Evolutionary conservation across 2,329 filamentous ascomycete species (phyloP), one percentile per base, ranked within the genome.

Genomic region (Sphaerostilbella broomeana): DNA sequence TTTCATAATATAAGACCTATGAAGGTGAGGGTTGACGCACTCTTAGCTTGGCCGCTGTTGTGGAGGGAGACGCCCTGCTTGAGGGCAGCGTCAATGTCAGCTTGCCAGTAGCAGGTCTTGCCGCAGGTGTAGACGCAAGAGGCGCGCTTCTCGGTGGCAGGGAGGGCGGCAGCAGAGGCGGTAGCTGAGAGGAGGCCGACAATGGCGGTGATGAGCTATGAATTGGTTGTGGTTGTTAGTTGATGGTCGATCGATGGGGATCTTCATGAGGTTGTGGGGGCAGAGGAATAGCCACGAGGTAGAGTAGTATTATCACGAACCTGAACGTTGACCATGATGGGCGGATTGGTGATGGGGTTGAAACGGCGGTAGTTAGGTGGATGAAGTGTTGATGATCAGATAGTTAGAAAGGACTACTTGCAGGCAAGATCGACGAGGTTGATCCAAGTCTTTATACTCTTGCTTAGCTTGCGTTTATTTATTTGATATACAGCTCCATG

Each of bases 271-370:
- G n/a, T n/a, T n/a, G n/a, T n/a, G n/a, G n/a, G n/a, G n/a, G n/a
- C n/a, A n/a, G n/a, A n/a, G n/a, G n/a, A n/a, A n/a, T n/a, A n/a
- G n/a, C n/a, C n/a, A n/a, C n/a, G n/a, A n/a, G n/a, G n/a, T n/a
- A n/a, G n/a, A n/a, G n/a, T n/a, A n/a, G n/a, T n/a, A n/a, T n/a
- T n/a, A n/a, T n/a, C n/a, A 35, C 32, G 7, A 26, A 43, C 41
- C 30, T 39, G 38, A 36, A 35, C 25, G 41, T 30, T 35, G 26
- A 43, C 35, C 41, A 43, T 43, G 31, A 17, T 40, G 38, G n/a
- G 19, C 9, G 15, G 12, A 32, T 16, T 20, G 19, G 13, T 6
- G 7, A 22, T 30, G 11, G 17, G 20, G 21, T n/a, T 3, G n/a
- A 18, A 31, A 21, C 24, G 5, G 19, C 19, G 28, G 31, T 9